A percentile compares a stretch with the other conserved stretches of the same genome.
Conservation (phyloP, 2,329 filamentous ascomycete genomes). For the Penicillium sclerotiorum region DNA sequence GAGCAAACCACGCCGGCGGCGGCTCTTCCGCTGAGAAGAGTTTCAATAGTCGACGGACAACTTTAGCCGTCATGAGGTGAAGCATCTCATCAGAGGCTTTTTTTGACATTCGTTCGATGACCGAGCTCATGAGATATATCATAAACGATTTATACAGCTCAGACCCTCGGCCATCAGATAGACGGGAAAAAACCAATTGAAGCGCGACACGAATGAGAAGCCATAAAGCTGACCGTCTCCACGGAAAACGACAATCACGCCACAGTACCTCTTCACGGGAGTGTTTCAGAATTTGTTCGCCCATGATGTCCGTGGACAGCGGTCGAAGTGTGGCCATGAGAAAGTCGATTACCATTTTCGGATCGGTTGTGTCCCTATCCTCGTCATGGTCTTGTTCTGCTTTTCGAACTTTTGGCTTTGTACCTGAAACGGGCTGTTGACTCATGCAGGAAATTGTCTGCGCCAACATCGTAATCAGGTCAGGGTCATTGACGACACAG, state of each 20-base stretch:
- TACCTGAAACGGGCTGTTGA: slow-evolving; percentile 35
- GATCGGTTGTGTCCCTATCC: slow-evolving; percentile 53
- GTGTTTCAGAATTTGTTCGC: slow-evolving; percentile 50
- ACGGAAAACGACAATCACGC: slow-evolving; percentile 40
- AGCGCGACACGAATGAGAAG: slow-evolving; percentile 51
- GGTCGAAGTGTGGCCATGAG: slow-evolving; percentile 49
- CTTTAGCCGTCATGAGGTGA: not conserved
- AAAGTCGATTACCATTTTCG: slow-evolving; percentile 56
- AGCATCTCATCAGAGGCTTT: not conserved
- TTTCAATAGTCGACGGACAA: not conserved
- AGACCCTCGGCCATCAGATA: not conserved
- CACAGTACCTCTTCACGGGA: slow-evolving; percentile 60
- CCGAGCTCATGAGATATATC: not conserved
- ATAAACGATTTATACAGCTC: slow-evolving; percentile 1
- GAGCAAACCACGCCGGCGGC: not conserved
- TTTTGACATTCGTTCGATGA: not conserved
- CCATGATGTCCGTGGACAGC: slow-evolving; percentile 34
- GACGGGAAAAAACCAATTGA: slow-evolving; percentile 15
- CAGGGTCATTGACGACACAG: too few relatives aligned
- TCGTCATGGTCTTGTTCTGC: slow-evolving; percentile 42
- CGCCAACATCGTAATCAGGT: not conserved
- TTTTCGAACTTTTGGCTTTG: slow-evolving; percentile 44
- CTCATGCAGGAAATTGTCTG: slow-evolving; percentile 38
- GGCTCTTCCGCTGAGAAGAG: too few relatives aligned
- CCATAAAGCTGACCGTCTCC: slow-evolving; percentile 59